Conservation (phyloP, 371 early-diverging fungal species). For the Mucor plumbeus region DNA sequence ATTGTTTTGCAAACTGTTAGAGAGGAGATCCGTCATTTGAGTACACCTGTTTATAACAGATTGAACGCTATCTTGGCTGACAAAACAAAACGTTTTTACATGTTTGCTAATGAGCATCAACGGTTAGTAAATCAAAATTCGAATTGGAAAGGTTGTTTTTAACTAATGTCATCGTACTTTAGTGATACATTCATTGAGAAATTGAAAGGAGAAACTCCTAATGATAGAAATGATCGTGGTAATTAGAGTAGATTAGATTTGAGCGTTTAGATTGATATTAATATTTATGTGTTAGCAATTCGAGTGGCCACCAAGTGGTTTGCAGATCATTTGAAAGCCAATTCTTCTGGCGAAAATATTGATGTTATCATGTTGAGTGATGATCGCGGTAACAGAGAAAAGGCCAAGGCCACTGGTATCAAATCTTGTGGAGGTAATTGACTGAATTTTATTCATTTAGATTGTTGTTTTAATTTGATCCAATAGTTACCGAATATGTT, state of each 20-base stretch:
- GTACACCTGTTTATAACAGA: conserved; percentile 79
- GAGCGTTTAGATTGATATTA: neutral
- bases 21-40: conserved; percentile 87
- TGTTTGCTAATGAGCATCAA: conserved; percentile 96
- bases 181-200: conserved; percentile 88
- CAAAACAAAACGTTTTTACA: conserved; percentile 74
- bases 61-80: conserved; percentile 76
- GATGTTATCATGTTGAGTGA: conserved; percentile 83
- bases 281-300: conserved; percentile 65
- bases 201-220: conserved; percentile 82
- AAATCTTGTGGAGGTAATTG: conserved; percentile 61
- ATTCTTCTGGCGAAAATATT: conserved; percentile 33
- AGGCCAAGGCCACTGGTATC: conserved; percentile 71
- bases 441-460: neutral
- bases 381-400: conserved; percentile 83
- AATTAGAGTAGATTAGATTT: neutral
- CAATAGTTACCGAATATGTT: conserved; percentile 58
- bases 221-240: conserved; percentile 94
- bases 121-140: conserved; percentile 40
- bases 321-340: conserved; percentile 63
- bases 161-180: neutral
- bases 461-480: neutral
- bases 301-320: conserved; percentile 89
- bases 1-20: conserved; percentile 93
- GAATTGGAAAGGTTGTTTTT: neutral